These are phyloP conservation scores for Boletus huronensis DNA, from an alignment of 768 basidiomycete genomes.

Conservation along the genomic window DNA sequence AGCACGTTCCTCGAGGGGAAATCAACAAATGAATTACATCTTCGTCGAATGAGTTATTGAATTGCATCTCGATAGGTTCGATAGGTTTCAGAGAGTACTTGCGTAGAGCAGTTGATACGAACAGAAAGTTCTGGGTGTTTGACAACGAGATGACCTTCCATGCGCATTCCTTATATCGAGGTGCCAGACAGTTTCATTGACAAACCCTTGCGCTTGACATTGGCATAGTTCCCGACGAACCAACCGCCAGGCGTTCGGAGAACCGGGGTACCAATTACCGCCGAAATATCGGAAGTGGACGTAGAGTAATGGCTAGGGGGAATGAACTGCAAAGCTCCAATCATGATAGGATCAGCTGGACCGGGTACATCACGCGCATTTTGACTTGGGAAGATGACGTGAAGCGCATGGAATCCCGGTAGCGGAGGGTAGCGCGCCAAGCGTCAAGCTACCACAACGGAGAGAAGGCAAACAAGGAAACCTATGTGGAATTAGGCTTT, in stretches of 20 bases:
- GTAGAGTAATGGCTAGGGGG: neutral
- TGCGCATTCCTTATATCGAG: slow-evolving; percentile 12
- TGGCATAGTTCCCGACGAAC: slow-evolving; percentile 18
- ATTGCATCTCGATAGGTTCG: neutral
- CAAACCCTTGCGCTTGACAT: neutral
- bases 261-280: neutral
- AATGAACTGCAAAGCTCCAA: slow-evolving; percentile 1
- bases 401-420: neutral
- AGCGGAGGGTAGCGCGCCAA: neutral
- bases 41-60: slow-evolving; percentile 9
- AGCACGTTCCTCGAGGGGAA: neutral
- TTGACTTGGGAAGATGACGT: neutral
- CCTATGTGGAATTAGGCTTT: neutral
- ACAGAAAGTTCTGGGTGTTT: neutral
- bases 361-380: neutral
- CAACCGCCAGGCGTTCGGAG: slow-evolving; percentile 13
- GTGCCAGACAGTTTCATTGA: neutral
- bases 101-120: neutral
- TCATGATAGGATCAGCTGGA: neutral
- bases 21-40: slow-evolving; percentile 6
- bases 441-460: slow-evolving; percentile 7
- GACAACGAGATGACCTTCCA: neutral
- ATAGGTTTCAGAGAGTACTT: neutral
- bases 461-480: neutral
- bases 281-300: neutral